Evolutionary conservation across 2,329 filamentous ascomycete genomes (phyloP).

Genomic region (Leptographium procerum): DNA sequence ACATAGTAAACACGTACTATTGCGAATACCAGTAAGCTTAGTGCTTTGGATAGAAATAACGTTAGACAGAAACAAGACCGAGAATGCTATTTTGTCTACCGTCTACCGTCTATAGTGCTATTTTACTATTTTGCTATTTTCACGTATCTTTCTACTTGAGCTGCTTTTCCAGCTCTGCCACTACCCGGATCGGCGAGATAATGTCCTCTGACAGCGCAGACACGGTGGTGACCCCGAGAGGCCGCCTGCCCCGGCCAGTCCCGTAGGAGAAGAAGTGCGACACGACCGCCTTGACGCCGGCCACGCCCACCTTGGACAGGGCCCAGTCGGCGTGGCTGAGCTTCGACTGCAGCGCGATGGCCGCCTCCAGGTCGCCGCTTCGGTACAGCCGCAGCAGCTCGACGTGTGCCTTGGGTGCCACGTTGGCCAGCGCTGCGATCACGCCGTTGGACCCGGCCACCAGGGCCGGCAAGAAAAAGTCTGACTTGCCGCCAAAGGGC

Average conservation of each 20-base stretch:
- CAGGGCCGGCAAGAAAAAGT: conserved; percentile 29
- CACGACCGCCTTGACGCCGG: conserved; percentile 4
- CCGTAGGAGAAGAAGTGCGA: conserved; percentile 2
- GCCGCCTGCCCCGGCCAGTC: conserved; percentile 1
- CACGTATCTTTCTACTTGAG: not conserved
- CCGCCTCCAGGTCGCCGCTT: not conserved
- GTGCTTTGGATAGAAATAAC: too few relatives aligned
- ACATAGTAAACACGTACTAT: too few relatives aligned
- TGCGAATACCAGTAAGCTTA: too few relatives aligned
- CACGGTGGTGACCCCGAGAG: not conserved
- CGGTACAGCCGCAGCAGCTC: not conserved
- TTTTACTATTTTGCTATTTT: not conserved
- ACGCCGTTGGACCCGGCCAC: conserved; percentile 28
- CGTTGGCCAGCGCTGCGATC: conserved; percentile 28
- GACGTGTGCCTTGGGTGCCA: conserved; percentile 11
- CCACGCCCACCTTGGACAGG: conserved; percentile 1
- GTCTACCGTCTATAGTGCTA: not conserved
- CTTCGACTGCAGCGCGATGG: not conserved
- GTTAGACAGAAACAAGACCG: too few relatives aligned
- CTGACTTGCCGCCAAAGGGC: conserved; percentile 26
- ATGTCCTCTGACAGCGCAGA: not conserved
- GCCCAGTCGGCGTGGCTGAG: conserved; percentile 6
- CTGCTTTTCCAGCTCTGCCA: not conserved
- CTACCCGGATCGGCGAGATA: not conserved
- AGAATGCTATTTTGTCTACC: too few relatives aligned